phyloP scores from a whole-genome alignment of 2,329 filamentous ascomycete genomes.

The Penicillium crustosum region DNA sequence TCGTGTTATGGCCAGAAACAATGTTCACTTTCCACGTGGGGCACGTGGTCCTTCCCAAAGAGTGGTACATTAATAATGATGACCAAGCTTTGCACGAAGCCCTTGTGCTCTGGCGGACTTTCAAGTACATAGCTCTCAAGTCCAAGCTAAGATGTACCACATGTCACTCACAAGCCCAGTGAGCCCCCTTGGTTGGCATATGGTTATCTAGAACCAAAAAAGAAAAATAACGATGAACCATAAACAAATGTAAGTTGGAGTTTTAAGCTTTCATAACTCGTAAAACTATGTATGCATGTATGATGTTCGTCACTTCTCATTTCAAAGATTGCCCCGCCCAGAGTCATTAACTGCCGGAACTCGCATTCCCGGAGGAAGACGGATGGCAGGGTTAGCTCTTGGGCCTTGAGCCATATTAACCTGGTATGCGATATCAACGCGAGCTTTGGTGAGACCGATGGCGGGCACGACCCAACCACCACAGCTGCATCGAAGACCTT shows the following conservation, averaged over 20 bases:
- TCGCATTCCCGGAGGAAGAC: conserved; percentile 43
- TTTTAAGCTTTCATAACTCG: conserved; percentile 16
- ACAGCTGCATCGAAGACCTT: conserved; percentile 90
- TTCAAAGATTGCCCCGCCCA: conserved; percentile 30
- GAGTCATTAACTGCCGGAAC: conserved; percentile 10
- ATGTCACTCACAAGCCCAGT: background rate
- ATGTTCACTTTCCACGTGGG: background rate
- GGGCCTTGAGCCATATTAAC: conserved; percentile 22
- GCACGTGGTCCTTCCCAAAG: background rate
- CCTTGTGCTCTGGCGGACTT: background rate
- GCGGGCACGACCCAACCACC: conserved; percentile 87
- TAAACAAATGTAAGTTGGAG: conserved; percentile 1
- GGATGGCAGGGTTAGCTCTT: conserved; percentile 31
- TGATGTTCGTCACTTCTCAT: background rate
- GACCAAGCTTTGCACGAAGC: background rate
- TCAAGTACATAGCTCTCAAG: background rate
- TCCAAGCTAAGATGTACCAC: background rate
- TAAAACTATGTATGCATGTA: conserved; percentile 16
- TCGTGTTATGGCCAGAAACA: background rate
- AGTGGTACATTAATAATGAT: background rate
- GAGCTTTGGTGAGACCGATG: conserved; percentile 79
- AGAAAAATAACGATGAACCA: background rate
- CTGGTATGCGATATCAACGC: conserved; percentile 70
- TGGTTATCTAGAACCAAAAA: background rate
- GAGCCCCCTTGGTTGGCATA: background rate